phyloP scores from a whole-genome alignment of 495 filamentous ascomycete species.

The Tuber borchii region DNA sequence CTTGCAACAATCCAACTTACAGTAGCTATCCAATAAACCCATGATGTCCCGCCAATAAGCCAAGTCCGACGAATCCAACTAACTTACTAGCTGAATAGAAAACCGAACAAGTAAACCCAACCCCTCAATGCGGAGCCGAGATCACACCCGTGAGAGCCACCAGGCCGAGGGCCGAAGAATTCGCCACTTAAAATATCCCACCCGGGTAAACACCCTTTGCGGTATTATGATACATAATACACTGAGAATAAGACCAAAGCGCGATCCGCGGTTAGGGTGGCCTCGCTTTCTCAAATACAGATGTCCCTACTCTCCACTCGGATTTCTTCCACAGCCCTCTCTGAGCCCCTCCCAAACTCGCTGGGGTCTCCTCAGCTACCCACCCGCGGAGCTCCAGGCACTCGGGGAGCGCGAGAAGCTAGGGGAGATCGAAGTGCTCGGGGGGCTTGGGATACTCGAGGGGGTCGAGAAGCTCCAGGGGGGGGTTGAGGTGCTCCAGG shows the following conservation, averaged over 20 bases:
- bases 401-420: too few relatives aligned
- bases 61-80: background rate
- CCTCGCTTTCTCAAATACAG: background rate
- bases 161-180: background rate
- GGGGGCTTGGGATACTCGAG: too few relatives aligned
- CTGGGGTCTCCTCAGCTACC: background rate
- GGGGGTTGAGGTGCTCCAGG: too few relatives aligned
- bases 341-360: background rate
- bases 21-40: background rate
- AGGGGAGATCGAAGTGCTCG: too few relatives aligned
- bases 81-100: background rate
- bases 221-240: background rate
- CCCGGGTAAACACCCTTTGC: background rate
- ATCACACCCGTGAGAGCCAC: rapidly evolving
- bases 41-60: background rate
- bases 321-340: background rate
- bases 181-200: background rate
- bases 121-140: background rate
- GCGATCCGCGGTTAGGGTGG: too few relatives aligned
- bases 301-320: background rate
- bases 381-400: too few relatives aligned
- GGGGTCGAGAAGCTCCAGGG: too few relatives aligned
- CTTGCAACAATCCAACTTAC: too few relatives aligned
- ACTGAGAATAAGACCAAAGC: background rate
- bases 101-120: background rate